Evolutionary conservation across 2,329 filamentous ascomycete genomes (phyloP).

Genomic region (Fusarium mangiferae): DNA sequence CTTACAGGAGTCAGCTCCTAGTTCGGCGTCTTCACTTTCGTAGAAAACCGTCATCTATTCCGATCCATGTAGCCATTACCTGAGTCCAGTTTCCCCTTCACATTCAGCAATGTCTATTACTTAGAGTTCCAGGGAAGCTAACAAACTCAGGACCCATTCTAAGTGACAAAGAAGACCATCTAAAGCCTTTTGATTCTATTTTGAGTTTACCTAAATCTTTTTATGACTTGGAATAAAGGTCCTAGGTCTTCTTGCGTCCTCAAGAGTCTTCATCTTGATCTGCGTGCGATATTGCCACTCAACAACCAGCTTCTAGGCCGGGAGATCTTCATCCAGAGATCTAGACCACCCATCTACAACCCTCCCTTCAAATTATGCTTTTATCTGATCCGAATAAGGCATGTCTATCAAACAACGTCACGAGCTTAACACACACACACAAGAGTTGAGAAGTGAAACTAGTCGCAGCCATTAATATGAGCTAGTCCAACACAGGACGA

Average conservation of each 20-base stretch:
- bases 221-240: neutral
- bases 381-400: neutral
- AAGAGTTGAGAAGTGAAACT: neutral
- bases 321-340: neutral
- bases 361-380: neutral
- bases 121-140: neutral
- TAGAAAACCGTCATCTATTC: neutral
- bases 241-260: neutral
- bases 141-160: neutral
- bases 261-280: neutral
- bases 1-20: neutral
- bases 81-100: neutral
- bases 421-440: neutral
- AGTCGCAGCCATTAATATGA: neutral
- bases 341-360: neutral
- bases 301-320: neutral
- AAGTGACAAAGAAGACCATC: neutral
- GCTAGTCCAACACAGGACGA: neutral
- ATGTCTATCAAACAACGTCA: neutral
- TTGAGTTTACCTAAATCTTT: neutral
- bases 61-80: neutral
- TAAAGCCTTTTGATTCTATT: neutral
- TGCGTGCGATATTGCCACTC: neutral
- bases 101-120: neutral
- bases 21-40: neutral